Percentiles rank a stretch among this genome's conserved stretches.
phyloP scores from a whole-genome alignment of 1,139 yeast genomes.

The Taphrina deformans region DNA sequence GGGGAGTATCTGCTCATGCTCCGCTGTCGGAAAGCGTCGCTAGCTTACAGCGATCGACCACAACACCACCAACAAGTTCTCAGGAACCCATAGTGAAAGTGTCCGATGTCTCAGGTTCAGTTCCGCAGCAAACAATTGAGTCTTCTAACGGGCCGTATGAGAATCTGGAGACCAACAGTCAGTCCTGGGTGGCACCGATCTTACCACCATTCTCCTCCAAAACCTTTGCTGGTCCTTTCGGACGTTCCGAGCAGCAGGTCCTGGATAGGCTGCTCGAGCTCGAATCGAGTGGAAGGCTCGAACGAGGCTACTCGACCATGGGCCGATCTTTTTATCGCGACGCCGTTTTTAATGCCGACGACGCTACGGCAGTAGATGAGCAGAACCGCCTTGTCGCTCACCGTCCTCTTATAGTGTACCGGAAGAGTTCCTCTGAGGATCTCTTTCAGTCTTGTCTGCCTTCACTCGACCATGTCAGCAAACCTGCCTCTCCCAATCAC shows the following conservation, averaged over 20 bases:
- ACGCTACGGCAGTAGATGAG: neutral
- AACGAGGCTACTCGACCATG: slow-evolving; percentile 1
- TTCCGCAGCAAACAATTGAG: neutral
- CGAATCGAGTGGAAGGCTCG: neutral
- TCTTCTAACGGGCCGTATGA: neutral
- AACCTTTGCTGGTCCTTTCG: slow-evolving; percentile 1
- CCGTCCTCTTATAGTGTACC: neutral
- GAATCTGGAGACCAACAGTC: neutral
- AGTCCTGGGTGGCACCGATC: neutral
- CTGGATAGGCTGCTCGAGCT: slow-evolving; percentile 5
- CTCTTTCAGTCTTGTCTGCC: neutral
- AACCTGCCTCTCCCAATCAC: neutral
- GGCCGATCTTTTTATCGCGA: neutral
- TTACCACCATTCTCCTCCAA: neutral
- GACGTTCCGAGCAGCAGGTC: slow-evolving; percentile 4
- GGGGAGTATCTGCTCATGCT: neutral
- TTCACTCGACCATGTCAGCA: neutral
- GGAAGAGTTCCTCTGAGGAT: neutral
- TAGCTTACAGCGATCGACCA: neutral
- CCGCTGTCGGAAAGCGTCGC: neutral
- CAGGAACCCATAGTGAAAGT: neutral
- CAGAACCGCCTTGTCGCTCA: neutral
- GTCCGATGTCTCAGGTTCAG: neutral
- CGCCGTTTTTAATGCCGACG: neutral
- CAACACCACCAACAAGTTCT: neutral